Conservation (phyloP, 192 early-diverging fungal genomes). For the Diversispora epigaea region DNA sequence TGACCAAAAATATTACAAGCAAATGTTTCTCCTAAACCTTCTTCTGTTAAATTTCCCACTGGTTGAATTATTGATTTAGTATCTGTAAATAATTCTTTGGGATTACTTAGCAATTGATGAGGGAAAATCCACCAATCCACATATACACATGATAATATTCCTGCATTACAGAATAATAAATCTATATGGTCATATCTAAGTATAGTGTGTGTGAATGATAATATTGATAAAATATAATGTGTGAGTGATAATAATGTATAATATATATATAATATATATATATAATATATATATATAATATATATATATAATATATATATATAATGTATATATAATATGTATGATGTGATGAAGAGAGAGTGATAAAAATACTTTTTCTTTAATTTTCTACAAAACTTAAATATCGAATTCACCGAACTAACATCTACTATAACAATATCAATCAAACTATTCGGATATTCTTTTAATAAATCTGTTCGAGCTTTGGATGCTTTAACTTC, state of each 20-base stretch:
- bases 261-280: too few relatives aligned
- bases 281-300: too few relatives aligned
- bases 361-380: conserved; percentile 36
- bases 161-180: conserved; percentile 59
- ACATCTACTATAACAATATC: conserved; percentile 51
- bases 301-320: too few relatives aligned
- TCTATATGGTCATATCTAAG: conserved; percentile 43
- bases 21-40: conserved; percentile 54
- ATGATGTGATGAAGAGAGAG: background rate
- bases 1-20: conserved; percentile 62
- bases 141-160: conserved; percentile 43
- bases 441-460: conserved; percentile 42
- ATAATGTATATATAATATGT: background rate
- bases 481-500: conserved; percentile 45
- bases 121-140: conserved; percentile 43
- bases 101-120: conserved; percentile 36
- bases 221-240: background rate
- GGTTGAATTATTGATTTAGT: conserved; percentile 48
- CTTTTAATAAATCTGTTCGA: conserved; percentile 33
- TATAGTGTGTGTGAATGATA: background rate
- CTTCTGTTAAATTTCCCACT: conserved; percentile 46
- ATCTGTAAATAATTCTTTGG: conserved; percentile 40
- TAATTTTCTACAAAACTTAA: conserved; percentile 42
- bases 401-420: conserved; percentile 38
- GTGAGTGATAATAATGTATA: background rate